Evolutionary conservation across 306 rosid genomes (phyloP), one percentile per base, ranked within the genome.

Genomic region (Hippophae gyantsensis): DNA sequence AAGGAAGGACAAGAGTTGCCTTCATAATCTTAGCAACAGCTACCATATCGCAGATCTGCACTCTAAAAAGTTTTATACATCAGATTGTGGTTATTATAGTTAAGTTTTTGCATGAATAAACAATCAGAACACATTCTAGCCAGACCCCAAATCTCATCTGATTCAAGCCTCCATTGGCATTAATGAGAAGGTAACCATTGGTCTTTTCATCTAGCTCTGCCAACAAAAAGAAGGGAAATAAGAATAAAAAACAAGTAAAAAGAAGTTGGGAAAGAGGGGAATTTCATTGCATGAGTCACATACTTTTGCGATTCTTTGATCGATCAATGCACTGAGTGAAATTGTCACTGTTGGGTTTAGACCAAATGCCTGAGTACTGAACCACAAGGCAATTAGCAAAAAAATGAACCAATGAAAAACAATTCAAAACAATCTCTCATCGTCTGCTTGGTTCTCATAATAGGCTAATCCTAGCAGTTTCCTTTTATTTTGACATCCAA

Each of bases 61-160:
- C 74, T 76, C 74, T 70, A 81, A 66, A 57, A 65, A 47, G 48
- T 42, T 55, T 42, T 49, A 63, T 41, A 45, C 68, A 74, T 85
- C 76, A 88, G 82, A 71, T 59, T 61, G 72, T 46, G 56, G 70
- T 57, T 48, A 76, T 14, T 55, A 56, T 42, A 64, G 65, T 47
- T 56, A 48, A 60, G 23, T 54, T 13, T 26, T 41, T 50, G 13
- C 9, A n/a, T 41, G 23, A 9, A 40, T 43, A 49, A 76, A 61
- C 14, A 62, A 83, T 41, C 57, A 74, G 72, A 79, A 75, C 64
- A 72, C 66, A 67, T 47, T 71, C 72, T 41, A 74, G 68, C 62
- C 94, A 81, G 79, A 92, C 99, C 96, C 99, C 99, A 85, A 92
- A 92, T 84, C 99, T 92, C 99, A 92, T 92, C 90, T 92, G 99